phyloP scores from a whole-genome alignment of 495 filamentous ascomycete species.

The Pyrenula massariospora region DNA sequence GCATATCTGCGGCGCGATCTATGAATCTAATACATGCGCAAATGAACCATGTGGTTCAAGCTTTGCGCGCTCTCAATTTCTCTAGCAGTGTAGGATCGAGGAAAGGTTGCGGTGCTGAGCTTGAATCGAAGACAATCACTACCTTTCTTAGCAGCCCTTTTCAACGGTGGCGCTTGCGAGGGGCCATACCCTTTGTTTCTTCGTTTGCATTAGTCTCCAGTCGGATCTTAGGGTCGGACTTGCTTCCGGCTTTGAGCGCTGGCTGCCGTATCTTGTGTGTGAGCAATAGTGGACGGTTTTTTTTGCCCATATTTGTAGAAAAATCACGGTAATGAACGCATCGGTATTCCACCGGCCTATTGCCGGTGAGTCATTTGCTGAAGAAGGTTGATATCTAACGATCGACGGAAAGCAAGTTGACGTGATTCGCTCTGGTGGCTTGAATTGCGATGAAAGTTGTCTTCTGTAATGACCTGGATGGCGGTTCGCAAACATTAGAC shows the following conservation, averaged over 20 bases:
- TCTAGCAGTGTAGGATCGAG: conserved; percentile 15
- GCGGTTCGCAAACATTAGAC: too few species aligned
- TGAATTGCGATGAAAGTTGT: too few species aligned
- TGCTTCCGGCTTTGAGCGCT: conserved; percentile 11
- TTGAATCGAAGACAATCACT: conserved; percentile 12
- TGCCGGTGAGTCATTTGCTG: too few species aligned
- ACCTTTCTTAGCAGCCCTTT: too few species aligned
- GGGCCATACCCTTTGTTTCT: not conserved
- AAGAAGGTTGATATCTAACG: too few species aligned
- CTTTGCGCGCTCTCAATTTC: conserved; percentile 1
- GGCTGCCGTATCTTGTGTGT: conserved; percentile 11
- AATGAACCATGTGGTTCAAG: too few species aligned
- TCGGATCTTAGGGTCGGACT: not conserved
- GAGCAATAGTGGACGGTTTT: not conserved
- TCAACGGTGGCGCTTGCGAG: too few species aligned
- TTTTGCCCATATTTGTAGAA: not conserved
- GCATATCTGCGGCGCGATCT: not conserved
- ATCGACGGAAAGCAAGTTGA: too few species aligned
- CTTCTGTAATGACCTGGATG: too few species aligned
- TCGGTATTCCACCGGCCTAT: too few species aligned
- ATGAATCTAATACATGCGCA: not conserved
- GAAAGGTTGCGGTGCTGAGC: conserved; percentile 16
- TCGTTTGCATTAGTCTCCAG: not conserved
- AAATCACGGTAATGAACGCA: too few species aligned
- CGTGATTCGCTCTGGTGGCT: too few species aligned